Conservation (phyloP, 306 rosid genomes). For the Lotus japonicus region DNA sequence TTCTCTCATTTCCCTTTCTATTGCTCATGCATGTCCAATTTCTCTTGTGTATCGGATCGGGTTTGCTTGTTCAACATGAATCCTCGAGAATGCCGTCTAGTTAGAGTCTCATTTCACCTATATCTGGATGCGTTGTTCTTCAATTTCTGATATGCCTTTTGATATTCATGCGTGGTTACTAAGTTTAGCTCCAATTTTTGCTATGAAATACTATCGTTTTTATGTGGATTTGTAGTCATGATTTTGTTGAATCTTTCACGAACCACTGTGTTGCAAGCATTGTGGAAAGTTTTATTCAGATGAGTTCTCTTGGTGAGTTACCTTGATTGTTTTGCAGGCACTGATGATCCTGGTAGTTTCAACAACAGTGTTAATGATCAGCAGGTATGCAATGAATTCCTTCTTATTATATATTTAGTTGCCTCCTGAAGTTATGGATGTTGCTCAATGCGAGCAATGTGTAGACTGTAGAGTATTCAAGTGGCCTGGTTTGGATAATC, state of each 20-base stretch:
- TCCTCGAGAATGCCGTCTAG: slow-evolving; percentile 22
- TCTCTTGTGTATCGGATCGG: background rate
- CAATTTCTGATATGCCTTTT: too few species aligned
- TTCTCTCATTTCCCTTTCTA: slow-evolving; percentile 13
- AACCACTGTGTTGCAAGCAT: background rate
- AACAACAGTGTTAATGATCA: slow-evolving; percentile 79
- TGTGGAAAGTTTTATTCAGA: slow-evolving; percentile 6
- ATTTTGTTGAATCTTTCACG: background rate
- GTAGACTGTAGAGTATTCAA: background rate
- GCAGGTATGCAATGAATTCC: slow-evolving; percentile 52
- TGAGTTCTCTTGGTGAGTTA: slow-evolving; percentile 4
- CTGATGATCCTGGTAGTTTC: slow-evolving; percentile 64
- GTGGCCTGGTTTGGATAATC: background rate
- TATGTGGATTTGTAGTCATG: background rate
- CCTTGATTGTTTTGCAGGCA: slow-evolving; percentile 39
- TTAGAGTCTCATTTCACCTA: slow-evolving; percentile 5
- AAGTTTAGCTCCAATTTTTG: background rate
- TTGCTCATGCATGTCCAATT: background rate
- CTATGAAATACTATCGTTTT: background rate
- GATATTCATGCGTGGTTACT: background rate
- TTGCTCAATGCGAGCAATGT: background rate
- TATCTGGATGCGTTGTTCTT: background rate
- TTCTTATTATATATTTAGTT: slow-evolving; percentile 16
- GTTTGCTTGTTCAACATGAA: slow-evolving; percentile 5
- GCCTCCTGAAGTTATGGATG: slow-evolving; percentile 5